A percentile compares a stretch with the other conserved stretches of the same genome.
phyloP scores from a whole-genome alignment of 192 early-diverging fungal genomes.

The Rhizoclosmatium sp. region DNA sequence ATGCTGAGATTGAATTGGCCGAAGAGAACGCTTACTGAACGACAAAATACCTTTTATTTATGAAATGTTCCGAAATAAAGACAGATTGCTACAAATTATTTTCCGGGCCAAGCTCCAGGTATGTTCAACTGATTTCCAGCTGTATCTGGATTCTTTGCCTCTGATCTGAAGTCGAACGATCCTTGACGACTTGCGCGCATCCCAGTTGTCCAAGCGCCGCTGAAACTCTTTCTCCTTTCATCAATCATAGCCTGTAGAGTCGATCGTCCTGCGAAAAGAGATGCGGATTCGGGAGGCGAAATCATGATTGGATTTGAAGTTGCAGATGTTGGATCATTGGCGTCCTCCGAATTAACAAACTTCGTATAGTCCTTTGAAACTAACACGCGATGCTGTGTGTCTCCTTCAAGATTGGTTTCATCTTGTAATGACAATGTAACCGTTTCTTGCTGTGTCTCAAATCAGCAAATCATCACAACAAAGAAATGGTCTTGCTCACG shows the following conservation, averaged over 20 bases:
- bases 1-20: constrained; percentile 62
- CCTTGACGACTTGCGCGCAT: too few species aligned
- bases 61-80: too few species aligned
- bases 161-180: too few species aligned
- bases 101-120: constrained; percentile 6
- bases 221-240: not conserved
- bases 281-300: not conserved
- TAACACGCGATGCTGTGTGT: constrained; percentile 17
- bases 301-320: not conserved
- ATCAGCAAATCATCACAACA: not conserved
- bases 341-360: constrained; percentile 11
- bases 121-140: not conserved
- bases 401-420: constrained; percentile 11
- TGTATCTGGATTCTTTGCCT: too few species aligned
- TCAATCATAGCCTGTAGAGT: not conserved
- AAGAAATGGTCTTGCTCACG: constrained; percentile 1
- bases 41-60: not conserved
- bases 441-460: constrained; percentile 25
- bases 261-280: not conserved
- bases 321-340: not conserved
- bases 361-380: constrained; percentile 31
- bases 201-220: too few species aligned
- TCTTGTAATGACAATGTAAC: constrained; percentile 10
- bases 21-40: constrained; percentile 63
- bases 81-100: not conserved